Conservation (phyloP, 1,284 basidiomycete species). For the Trichosporon faecale region DNA sequence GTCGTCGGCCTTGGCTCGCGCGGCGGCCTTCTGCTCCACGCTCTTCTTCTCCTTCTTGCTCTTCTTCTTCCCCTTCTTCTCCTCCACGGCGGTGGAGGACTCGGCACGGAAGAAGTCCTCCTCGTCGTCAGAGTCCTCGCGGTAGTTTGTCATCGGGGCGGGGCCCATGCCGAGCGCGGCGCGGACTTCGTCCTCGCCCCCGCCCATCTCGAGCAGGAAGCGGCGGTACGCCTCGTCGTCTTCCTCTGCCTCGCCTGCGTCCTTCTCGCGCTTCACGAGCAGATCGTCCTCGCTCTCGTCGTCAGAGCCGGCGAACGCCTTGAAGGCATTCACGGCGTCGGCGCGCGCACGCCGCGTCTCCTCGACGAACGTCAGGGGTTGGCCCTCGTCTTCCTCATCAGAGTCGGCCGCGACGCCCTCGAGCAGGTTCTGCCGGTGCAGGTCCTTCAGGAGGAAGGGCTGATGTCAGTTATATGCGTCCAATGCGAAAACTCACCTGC, state of each 20-base stretch:
- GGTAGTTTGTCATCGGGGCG: slow-evolving; percentile 24
- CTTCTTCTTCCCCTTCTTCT: slow-evolving; percentile 64
- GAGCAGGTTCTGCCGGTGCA: slow-evolving; percentile 53
- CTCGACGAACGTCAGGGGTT: slow-evolving; percentile 70
- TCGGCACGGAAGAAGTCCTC: slow-evolving; percentile 54
- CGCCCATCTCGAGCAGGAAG: slow-evolving; percentile 72
- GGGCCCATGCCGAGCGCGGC: slow-evolving; percentile 54
- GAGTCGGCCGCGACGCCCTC: slow-evolving; percentile 26
- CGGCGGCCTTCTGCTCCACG: slow-evolving; percentile 44
- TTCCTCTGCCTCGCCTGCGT: slow-evolving; percentile 70
- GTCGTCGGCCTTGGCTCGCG: slow-evolving; percentile 48
- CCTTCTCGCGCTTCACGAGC: slow-evolving; percentile 59
- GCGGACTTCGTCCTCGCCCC: slow-evolving; percentile 67
- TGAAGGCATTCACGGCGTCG: slow-evolving; percentile 75
- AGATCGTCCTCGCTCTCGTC: slow-evolving; percentile 56
- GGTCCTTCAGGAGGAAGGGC: slow-evolving; percentile 54
- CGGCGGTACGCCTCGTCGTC: slow-evolving; percentile 74
- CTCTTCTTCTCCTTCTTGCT: slow-evolving; percentile 35
- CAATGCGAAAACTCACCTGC: slow-evolving; percentile 31
- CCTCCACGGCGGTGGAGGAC: slow-evolving; percentile 42
- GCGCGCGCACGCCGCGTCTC: slow-evolving; percentile 72
- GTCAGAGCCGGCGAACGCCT: slow-evolving; percentile 54
- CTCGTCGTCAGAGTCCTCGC: slow-evolving; percentile 52
- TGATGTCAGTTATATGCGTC: slow-evolving; percentile 24
- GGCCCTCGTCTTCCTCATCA: slow-evolving; percentile 26